These are phyloP conservation scores for Dactylellina drechsleri DNA, from an alignment of 2,329 filamentous ascomycete genomes.

Conservation along the genomic window DNA sequence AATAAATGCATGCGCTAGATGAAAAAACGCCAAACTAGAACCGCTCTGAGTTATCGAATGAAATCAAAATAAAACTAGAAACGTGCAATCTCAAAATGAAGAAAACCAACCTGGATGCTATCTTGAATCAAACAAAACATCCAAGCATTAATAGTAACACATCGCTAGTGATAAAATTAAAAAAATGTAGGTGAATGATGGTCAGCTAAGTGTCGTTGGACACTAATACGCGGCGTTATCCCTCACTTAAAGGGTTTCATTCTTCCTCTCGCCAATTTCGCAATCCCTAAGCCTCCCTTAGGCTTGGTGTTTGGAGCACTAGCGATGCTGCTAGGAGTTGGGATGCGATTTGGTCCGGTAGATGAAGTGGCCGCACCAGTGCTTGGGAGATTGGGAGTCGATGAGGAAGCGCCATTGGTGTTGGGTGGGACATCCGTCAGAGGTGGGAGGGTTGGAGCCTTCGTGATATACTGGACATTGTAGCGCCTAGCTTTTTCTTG, in stretches of 20 bases:
- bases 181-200: background rate
- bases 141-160: no score
- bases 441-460: slow-evolving; percentile 45
- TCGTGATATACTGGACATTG: slow-evolving; percentile 56
- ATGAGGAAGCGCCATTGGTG: slow-evolving; percentile 34
- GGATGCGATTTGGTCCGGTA: slow-evolving; percentile 47
- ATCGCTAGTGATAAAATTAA: background rate
- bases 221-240: background rate
- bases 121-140: no score
- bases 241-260: slow-evolving; percentile 42
- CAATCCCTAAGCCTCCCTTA: slow-evolving; percentile 43
- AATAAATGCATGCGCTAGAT: background rate
- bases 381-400: slow-evolving; percentile 12
- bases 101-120: slow-evolving; percentile 1
- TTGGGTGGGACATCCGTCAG: slow-evolving; percentile 35
- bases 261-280: slow-evolving; percentile 37
- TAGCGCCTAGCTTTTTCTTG: slow-evolving; percentile 82
- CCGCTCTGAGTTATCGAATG: no score
- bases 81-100: no score
- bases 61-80: no score
- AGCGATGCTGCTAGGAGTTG: slow-evolving; percentile 43
- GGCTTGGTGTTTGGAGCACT: slow-evolving; percentile 36
- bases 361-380: slow-evolving; percentile 20
- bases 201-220: background rate
- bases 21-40: no score